Evolutionary conservation across 2,329 filamentous ascomycete genomes (phyloP).

Genomic region (Ophiostoma ulmi): DNA sequence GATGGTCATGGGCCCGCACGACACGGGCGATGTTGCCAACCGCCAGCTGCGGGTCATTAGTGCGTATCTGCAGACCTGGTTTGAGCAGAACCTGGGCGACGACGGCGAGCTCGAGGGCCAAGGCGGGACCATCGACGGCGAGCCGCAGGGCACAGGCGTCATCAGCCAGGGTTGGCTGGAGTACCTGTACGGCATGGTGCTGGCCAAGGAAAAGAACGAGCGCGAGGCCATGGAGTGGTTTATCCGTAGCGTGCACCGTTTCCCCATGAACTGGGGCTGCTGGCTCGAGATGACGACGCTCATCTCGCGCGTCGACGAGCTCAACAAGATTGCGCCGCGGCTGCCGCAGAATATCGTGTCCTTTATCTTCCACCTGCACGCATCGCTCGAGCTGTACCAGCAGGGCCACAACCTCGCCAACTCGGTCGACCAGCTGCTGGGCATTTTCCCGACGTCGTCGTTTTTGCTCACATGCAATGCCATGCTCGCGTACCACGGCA

Average conservation of each 20-base stretch:
- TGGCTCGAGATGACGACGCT: slow-evolving; percentile 89
- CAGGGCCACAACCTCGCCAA: slow-evolving; percentile 69
- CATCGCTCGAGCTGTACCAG: slow-evolving; percentile 87
- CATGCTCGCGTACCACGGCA: slow-evolving; percentile 82
- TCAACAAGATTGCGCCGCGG: slow-evolving; percentile 64
- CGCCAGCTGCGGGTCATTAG: slow-evolving; percentile 75
- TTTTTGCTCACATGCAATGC: slow-evolving; percentile 90
- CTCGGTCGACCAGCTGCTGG: slow-evolving; percentile 69
- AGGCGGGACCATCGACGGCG: background rate
- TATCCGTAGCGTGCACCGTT: slow-evolving; percentile 80
- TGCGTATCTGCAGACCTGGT: slow-evolving; percentile 74
- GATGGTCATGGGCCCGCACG: slow-evolving; percentile 91
- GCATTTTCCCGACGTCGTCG: slow-evolving; percentile 79
- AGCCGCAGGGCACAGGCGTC: slow-evolving; percentile 33
- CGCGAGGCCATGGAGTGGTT: slow-evolving; percentile 78
- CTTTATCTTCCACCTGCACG: slow-evolving; percentile 88
- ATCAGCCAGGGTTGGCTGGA: slow-evolving; percentile 89
- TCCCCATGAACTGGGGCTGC: slow-evolving; percentile 94
- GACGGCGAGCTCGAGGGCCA: slow-evolving; percentile 47
- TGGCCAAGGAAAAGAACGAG: slow-evolving; percentile 88
- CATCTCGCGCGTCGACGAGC: slow-evolving; percentile 74
- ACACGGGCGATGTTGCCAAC: slow-evolving; percentile 78
- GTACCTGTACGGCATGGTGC: slow-evolving; percentile 83
- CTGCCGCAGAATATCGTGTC: slow-evolving; percentile 88
- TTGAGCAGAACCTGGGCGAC: slow-evolving; percentile 52